Conservation (phyloP, 2,329 filamentous ascomycete species). For the Ophiostoma pallidulum region DNA sequence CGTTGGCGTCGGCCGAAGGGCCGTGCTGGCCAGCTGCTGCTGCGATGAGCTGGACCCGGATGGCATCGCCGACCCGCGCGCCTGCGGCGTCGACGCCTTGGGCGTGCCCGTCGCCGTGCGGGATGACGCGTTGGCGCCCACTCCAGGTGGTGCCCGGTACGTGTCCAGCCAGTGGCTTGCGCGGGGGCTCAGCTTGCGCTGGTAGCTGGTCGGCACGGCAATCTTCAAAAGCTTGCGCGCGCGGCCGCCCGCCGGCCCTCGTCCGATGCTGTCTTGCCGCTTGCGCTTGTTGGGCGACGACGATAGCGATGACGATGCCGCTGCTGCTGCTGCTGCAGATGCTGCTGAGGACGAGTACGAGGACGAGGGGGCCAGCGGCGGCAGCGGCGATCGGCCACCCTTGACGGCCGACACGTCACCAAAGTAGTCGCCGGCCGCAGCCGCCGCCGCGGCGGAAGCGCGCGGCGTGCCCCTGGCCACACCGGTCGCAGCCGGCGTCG, state of each 20-base stretch:
- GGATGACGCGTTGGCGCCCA: conserved; percentile 6
- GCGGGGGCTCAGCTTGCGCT: conserved; percentile 11
- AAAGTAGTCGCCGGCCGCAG: conserved; percentile 12
- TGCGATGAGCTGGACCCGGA: neutral
- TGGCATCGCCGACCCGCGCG: neutral
- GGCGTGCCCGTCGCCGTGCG: conserved; percentile 3
- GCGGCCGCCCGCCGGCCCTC: neutral
- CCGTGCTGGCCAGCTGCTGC: neutral
- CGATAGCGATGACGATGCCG: neutral
- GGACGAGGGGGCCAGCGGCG: neutral
- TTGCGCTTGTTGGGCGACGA: conserved; percentile 8
- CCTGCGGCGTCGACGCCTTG: neutral
- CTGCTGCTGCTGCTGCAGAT: neutral
- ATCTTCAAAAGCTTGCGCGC: conserved; percentile 22
- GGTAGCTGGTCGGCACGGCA: conserved; percentile 11
- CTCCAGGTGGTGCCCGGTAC: neutral
- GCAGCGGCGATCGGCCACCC: conserved; percentile 4
- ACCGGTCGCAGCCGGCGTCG: neutral
- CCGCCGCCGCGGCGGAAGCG: neutral
- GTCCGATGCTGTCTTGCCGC: conserved; percentile 2
- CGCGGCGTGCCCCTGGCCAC: conserved; percentile 2
- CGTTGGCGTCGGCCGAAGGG: neutral
- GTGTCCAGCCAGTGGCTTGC: conserved; percentile 15
- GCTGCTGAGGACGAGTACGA: neutral
- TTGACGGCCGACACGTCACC: conserved; percentile 1